Base-by-base conservation (phyloP, 2,329 filamentous ascomycete species). In the Colletotrichum paranaense region DNA sequence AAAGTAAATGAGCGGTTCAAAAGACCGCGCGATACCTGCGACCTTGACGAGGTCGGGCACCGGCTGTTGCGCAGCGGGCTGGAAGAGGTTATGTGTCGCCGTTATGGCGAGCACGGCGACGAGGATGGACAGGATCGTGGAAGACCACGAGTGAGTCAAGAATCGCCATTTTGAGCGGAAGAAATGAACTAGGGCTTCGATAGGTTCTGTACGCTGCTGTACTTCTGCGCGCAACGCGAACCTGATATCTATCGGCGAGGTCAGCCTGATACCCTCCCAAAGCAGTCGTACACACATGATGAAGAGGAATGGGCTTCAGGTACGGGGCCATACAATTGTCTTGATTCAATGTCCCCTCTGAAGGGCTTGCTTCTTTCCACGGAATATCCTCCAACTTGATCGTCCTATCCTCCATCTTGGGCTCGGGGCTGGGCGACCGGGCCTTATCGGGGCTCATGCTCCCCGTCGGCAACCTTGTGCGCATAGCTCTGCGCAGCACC, bases 1-100 rank as follows among this genome's bases (percentile, higher is more conserved):
- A 80, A 97, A 98, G 85, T 97, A 97, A 75, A 98, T 97, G 57
- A 98, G 88, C 6, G 96, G 96, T 81, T 98, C 96, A 79, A 98
- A 97, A 11, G 95, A 95, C 78, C 94, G 94, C 62, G 95, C 95
- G 76, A 98, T 90, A 64, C 93, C 92, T 4, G 95, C 95, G 28
- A 98, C 93, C 81, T 97, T 98, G 80, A 98, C 93, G 19, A 98
- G 88, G 80, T 98, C 95, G 0, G 94, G 94, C 2, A 93, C 92
- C 1, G 93, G 90, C 14, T 87, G 91, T 49, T 89, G 87, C 5
- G 86, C 82, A 35, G 91, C 92, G 12, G 95, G 94, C 72, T 93
- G 88, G 64, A 94, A 90, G 19, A 97, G 84, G 11, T 90, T 88
- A 74, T 92, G 90, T 77, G 94, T 81, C 26, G 92, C 84, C 8